Conservation (phyloP, 495 filamentous ascomycete genomes). For the Bacidia rubella region DNA sequence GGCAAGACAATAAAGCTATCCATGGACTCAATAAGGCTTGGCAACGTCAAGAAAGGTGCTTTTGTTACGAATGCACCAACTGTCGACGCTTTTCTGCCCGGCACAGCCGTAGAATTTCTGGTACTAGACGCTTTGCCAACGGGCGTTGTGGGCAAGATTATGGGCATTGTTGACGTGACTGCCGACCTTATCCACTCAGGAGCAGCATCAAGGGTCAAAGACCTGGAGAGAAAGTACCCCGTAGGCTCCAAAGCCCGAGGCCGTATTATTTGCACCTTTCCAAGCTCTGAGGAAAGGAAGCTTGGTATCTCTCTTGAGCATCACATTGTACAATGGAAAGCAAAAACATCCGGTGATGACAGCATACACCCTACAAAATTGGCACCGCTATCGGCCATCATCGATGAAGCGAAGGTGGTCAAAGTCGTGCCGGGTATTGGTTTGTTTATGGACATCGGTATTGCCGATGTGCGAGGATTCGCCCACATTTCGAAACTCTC, state of each 20-base stretch:
- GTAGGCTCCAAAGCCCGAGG: constrained; percentile 72
- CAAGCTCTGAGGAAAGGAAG: constrained; percentile 62
- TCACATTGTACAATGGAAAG: constrained; percentile 56
- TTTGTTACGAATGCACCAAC: constrained; percentile 65
- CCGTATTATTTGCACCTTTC: constrained; percentile 75
- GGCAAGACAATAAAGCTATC: constrained; percentile 81
- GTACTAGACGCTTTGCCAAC: constrained; percentile 52
- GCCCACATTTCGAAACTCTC: constrained; percentile 85
- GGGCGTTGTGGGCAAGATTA: constrained; percentile 71
- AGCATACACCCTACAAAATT: constrained; percentile 35
- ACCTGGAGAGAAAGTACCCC: constrained; percentile 61
- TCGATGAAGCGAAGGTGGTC: constrained; percentile 61
- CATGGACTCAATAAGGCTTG: constrained; percentile 48
- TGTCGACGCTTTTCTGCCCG: constrained; percentile 79
- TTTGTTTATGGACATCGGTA: constrained; percentile 67
- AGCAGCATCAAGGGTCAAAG: constrained; percentile 44
- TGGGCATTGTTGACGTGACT: constrained; percentile 80
- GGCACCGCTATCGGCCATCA: constrained; percentile 59
- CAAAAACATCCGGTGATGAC: constrained; percentile 29
- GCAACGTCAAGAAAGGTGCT: constrained; percentile 56
- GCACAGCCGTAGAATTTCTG: constrained; percentile 74
- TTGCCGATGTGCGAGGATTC: constrained; percentile 63
- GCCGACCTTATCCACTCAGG: constrained; percentile 84
- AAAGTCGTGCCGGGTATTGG: constrained; percentile 66
- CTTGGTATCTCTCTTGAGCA: constrained; percentile 75